phyloP scores from a whole-genome alignment of 805 yeast genomes.

The Wickerhamomyces chambardii region DNA sequence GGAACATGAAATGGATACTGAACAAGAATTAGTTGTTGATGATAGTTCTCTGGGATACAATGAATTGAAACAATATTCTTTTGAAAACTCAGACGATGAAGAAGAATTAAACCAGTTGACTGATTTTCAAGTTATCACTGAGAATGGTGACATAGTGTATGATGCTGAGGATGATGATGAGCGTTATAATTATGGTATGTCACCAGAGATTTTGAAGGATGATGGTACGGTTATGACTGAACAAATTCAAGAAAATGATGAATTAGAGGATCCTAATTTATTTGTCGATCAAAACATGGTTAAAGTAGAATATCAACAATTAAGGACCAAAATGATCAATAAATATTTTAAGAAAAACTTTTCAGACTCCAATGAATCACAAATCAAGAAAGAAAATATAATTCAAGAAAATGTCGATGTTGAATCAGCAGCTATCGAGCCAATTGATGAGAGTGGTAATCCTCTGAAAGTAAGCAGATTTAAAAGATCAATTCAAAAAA shows the following conservation, averaged over 20 bases:
- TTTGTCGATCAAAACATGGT: constrained; percentile 17
- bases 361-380: neutral
- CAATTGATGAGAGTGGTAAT: constrained; percentile 55
- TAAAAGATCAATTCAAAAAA: constrained; percentile 37
- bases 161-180: constrained; percentile 23
- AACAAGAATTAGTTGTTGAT: too few relatives aligned
- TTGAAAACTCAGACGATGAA: constrained; percentile 7
- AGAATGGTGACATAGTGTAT: constrained; percentile 13
- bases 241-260: constrained; percentile 30
- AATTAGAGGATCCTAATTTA: constrained; percentile 18
- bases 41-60: too few relatives aligned
- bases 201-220: too few relatives aligned
- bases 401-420: constrained; percentile 33
- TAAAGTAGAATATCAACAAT: constrained; percentile 19
- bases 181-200: too few relatives aligned
- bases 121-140: constrained; percentile 1
- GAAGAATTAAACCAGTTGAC: constrained; percentile 2
- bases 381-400: neutral
- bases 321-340: constrained; percentile 20
- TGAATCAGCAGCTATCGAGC: constrained; percentile 65
- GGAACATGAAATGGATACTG: too few relatives aligned
- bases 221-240: constrained; percentile 32
- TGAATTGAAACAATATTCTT: too few relatives aligned
- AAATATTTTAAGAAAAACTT: constrained; percentile 11
- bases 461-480: constrained; percentile 58